These are phyloP conservation scores for Aspergillus thermomutatus DNA, from an alignment of 2,329 filamentous ascomycete genomes.

Conservation along the genomic window DNA sequence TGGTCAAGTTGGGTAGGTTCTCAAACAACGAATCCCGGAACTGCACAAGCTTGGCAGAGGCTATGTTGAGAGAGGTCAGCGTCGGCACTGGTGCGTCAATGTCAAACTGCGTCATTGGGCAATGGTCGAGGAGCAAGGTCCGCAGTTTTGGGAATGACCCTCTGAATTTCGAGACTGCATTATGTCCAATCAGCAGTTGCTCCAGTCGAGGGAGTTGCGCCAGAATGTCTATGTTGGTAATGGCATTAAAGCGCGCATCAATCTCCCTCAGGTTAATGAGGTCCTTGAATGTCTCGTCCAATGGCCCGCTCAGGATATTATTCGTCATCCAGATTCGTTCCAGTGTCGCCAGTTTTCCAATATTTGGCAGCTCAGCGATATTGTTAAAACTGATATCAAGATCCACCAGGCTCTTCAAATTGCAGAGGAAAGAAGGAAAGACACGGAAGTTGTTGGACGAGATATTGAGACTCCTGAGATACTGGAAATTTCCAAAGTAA, in stretches of 20 bases:
- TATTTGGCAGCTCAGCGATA: conserved; percentile 73
- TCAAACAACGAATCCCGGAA: conserved; percentile 83
- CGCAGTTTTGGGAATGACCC: conserved; percentile 83
- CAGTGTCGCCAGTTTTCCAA: conserved; percentile 73
- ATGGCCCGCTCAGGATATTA: conserved; percentile 74
- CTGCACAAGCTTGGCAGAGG: conserved; percentile 84
- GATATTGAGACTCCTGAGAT: conserved; percentile 79
- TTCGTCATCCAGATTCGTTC: conserved; percentile 95
- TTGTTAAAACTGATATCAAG: conserved; percentile 96
- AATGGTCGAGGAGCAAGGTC: conserved; percentile 85
- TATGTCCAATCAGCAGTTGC: conserved; percentile 86
- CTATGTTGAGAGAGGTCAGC: conserved; percentile 81
- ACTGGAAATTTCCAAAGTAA: conserved; percentile 78
- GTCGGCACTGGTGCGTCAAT: conserved; percentile 73
- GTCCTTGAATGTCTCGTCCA: conserved; percentile 70
- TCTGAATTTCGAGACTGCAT: conserved; percentile 83
- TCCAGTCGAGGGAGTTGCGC: conserved; percentile 82
- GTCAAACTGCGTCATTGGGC: conserved; percentile 91
- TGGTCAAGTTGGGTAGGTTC: conserved; percentile 81
- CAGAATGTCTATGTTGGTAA: conserved; percentile 84
- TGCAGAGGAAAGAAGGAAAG: conserved; percentile 82
- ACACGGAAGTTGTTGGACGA: conserved; percentile 87
- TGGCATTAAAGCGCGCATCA: conserved; percentile 89
- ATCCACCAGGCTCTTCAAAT: conserved; percentile 79
- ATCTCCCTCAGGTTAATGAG: conserved; percentile 79